phyloP scores from a whole-genome alignment of 495 filamentous ascomycete species.

The Trichoderma gamsii region DNA sequence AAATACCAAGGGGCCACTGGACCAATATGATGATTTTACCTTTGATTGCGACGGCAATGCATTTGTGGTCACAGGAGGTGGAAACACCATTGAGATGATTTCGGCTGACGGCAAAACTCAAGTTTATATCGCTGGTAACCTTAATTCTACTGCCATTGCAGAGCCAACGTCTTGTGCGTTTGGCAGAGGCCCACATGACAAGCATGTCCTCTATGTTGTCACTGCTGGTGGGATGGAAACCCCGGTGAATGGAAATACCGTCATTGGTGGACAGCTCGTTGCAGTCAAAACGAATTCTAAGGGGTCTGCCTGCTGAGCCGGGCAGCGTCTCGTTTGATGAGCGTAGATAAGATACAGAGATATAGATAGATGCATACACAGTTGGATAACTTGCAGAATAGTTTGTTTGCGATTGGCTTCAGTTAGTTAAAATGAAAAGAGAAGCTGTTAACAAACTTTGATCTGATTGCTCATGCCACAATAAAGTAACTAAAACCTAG shows the following conservation, averaged over 20 bases:
- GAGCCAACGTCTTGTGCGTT: conserved; percentile 24
- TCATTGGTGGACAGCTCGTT: conserved; percentile 23
- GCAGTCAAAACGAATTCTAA: conserved; percentile 18
- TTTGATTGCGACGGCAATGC: conserved; percentile 23
- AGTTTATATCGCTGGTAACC: conserved; percentile 18
- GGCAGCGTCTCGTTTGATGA: background rate
- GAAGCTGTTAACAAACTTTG: no score
- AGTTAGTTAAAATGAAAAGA: no score
- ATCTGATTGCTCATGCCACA: no score
- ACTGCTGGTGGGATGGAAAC: conserved; percentile 21
- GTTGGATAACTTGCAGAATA: no score
- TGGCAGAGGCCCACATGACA: conserved; percentile 22
- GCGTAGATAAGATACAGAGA: no score
- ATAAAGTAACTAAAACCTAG: no score
- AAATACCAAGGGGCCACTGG: background rate
- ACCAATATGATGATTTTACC: conserved; percentile 22
- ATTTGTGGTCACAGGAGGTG: conserved; percentile 19
- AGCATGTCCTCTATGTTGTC: conserved; percentile 23
- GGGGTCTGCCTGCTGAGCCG: background rate
- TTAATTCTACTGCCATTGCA: conserved; percentile 20
- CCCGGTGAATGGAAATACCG: conserved; percentile 19
- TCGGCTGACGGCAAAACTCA: conserved; percentile 19
- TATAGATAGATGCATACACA: no score
- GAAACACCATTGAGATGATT: conserved; percentile 19
- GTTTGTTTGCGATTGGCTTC: no score